Evolutionary conservation across 345 rosid species (phyloP), one percentile per base, ranked within the genome.

Genomic region (Barbarea vulgaris): DNA sequence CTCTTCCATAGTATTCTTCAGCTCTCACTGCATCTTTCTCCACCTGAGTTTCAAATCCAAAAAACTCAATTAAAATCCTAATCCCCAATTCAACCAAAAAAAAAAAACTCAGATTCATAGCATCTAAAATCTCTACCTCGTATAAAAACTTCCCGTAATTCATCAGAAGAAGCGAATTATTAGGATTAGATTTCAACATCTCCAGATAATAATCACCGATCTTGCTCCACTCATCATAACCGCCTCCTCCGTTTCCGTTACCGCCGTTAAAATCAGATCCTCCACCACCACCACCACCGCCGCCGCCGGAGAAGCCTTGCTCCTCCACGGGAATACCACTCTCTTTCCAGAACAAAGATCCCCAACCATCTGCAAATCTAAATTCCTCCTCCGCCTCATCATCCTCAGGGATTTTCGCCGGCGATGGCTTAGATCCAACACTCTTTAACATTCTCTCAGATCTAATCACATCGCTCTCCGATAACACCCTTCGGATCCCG

Each of bases 61-160:
- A 55, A 55, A n/a, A 1, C 24, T 30, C 69, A 27, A 60, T 7
- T 0, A 8, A 15, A 46, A 22, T n/a, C 28, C n/a, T 21, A 22
- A 70, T 18, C 33, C 15, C 37, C 14, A 22, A 10, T 41, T 41
- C 21, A 10, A n/a, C n/a, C n/a, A 28, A 28, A 28, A 28, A 28
- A 28, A 28, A 12, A 22, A 51, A 37, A 4, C 15, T 51, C 9
- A 30, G 22, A 30, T 30, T 54, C 56, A n/a, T n/a, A 42, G 33
- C 33, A 39, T 22, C 50, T 22, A 8, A 3, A 25, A 51, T 58
- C 25, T 6, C 19, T 75, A 93, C 98, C 96, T 93, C 96, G 30
- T 87, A 83, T 33, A 93, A 72, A 78, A 72, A 93, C 63, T 78
- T 88, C 9, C 85, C 97, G 81, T 93, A 93, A 82, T 93, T 93